Evolutionary conservation across 495 filamentous ascomycete genomes (phyloP).

Genomic region (Neurospora sp.): DNA sequence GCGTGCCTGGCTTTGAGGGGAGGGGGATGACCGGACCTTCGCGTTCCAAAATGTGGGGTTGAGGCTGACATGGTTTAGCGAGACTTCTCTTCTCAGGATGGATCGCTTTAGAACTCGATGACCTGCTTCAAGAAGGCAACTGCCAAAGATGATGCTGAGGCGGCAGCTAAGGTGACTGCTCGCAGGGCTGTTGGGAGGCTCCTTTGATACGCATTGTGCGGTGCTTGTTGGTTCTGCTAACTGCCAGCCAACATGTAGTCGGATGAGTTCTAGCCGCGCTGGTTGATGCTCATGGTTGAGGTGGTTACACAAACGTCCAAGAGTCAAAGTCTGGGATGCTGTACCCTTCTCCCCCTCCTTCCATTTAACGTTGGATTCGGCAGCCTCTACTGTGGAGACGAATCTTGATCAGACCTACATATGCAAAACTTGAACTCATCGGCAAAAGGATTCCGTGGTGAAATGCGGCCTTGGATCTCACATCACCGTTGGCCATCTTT

Average conservation of each 20-base stretch:
- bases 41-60: constrained; percentile 6
- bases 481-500: background rate
- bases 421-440: background rate
- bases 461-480: background rate
- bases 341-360: background rate
- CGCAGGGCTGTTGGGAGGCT: background rate
- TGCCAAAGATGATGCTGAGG: background rate
- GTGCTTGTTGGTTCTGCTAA: background rate
- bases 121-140: background rate
- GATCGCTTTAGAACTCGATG: background rate
- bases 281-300: background rate
- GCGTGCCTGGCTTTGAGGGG: constrained; percentile 11
- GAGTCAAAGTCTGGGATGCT: background rate
- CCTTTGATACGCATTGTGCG: background rate
- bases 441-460: background rate
- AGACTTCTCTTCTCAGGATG: background rate
- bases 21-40: background rate
- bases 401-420: background rate
- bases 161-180: background rate
- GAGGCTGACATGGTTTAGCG: constrained; percentile 12
- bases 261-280: background rate
- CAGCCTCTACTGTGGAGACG: background rate
- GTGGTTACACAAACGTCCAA: background rate
- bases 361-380: background rate
- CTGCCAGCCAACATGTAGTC: background rate